phyloP scores from a whole-genome alignment of 2,329 filamentous ascomycete species.

The Pyrenochaeta sp. region DNA sequence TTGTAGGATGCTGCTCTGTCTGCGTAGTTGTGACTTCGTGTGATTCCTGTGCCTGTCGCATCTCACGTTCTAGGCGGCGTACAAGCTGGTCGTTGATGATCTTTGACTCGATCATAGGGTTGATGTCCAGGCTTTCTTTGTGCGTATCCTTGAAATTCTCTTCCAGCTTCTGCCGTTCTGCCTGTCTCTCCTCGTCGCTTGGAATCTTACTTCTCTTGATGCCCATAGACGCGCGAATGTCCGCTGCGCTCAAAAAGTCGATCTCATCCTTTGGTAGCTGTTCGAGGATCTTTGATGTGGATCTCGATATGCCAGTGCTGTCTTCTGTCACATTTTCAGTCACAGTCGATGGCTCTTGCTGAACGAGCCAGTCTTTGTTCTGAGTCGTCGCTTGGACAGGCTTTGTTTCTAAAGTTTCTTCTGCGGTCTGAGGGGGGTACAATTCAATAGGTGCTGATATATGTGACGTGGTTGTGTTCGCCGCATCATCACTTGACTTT shows the following conservation, averaged over 20 bases:
- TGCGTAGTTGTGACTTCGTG: background rate
- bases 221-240: slow-evolving; percentile 56
- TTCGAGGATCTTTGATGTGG: slow-evolving; percentile 39
- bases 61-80: slow-evolving; percentile 34
- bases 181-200: slow-evolving; percentile 21
- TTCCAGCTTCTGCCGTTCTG: slow-evolving; percentile 36
- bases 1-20: background rate
- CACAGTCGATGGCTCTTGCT: background rate
- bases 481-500: background rate
- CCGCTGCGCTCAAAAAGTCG: slow-evolving; percentile 52
- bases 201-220: slow-evolving; percentile 19
- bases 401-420: background rate
- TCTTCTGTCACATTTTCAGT: background rate
- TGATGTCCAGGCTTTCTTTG: slow-evolving; percentile 17
- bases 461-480: background rate
- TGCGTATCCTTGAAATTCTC: slow-evolving; percentile 30
- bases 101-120: slow-evolving; percentile 35
- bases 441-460: background rate
- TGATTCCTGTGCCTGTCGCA: slow-evolving; percentile 18
- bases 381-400: background rate
- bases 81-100: slow-evolving; percentile 40
- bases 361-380: background rate
- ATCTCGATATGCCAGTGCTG: slow-evolving; percentile 6
- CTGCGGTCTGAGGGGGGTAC: background rate
- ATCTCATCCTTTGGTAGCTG: slow-evolving; percentile 50